These are phyloP conservation scores for Neurospora sp. DNA, from an alignment of 495 filamentous ascomycete genomes.

Conservation along the genomic window DNA sequence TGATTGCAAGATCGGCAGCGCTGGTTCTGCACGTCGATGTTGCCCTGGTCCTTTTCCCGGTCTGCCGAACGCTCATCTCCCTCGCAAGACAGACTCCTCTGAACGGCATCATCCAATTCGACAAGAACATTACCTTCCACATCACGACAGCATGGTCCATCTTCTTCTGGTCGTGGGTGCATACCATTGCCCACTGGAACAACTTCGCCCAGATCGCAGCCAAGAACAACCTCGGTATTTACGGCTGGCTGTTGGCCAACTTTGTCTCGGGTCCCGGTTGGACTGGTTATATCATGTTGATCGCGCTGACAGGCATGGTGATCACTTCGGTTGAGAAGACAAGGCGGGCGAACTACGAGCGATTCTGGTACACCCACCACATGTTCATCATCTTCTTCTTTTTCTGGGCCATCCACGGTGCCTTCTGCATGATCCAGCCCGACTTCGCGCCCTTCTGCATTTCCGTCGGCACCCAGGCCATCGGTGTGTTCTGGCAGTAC, in stretches of 20 bases:
- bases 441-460: constrained; percentile 62
- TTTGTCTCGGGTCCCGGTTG: constrained; percentile 66
- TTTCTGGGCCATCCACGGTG: constrained; percentile 72
- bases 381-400: constrained; percentile 72
- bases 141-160: constrained; percentile 73
- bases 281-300: constrained; percentile 71
- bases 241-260: constrained; percentile 59
- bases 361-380: constrained; percentile 74
- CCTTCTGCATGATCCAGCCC: constrained; percentile 73
- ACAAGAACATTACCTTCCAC: constrained; percentile 76
- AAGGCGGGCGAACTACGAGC: constrained; percentile 61
- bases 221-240: constrained; percentile 60
- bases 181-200: constrained; percentile 73
- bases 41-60: constrained; percentile 63
- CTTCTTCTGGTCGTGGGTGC: constrained; percentile 70
- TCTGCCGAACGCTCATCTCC: constrained; percentile 70
- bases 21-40: constrained; percentile 67
- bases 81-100: constrained; percentile 63
- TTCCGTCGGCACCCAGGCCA: constrained; percentile 45
- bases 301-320: constrained; percentile 56
- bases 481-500: constrained; percentile 72
- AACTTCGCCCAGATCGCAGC: constrained; percentile 66
- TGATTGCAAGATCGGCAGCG: constrained; percentile 60
- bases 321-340: constrained; percentile 60
- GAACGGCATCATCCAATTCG: constrained; percentile 69